Conservation (phyloP, 2,329 filamentous ascomycete species). For the Fusarium protoensiforme region DNA sequence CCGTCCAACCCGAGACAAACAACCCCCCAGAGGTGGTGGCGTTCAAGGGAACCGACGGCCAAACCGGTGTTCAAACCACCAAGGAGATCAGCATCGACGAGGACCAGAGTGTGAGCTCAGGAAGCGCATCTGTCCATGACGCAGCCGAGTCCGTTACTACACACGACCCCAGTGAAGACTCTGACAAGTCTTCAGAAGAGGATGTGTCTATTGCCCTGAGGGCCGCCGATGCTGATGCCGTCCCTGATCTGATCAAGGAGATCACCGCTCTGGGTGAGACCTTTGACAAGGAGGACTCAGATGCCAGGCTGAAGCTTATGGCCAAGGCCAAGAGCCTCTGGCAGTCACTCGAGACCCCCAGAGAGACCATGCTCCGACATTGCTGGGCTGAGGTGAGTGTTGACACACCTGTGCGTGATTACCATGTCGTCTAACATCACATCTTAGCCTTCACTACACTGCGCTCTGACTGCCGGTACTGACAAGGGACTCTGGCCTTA, state of each 20-base stretch:
- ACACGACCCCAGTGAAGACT: neutral
- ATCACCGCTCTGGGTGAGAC: conserved; percentile 3
- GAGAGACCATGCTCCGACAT: conserved; percentile 60
- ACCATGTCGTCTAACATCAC: neutral
- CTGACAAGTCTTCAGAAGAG: neutral
- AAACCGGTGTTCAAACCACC: neutral
- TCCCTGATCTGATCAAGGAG: conserved; percentile 23
- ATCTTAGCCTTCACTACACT: conserved; percentile 35
- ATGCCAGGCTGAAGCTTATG: conserved; percentile 46
- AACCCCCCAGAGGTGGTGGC: neutral
- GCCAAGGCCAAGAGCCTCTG: conserved; percentile 47
- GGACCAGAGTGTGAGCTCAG: neutral
- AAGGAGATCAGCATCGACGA: neutral
- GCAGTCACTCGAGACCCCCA: conserved; percentile 56
- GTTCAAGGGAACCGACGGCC: neutral
- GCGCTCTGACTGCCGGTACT: conserved; percentile 45
- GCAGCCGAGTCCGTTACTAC: neutral
- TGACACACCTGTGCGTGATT: neutral
- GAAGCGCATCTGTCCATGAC: neutral
- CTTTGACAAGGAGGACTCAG: conserved; percentile 11
- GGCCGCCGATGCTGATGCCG: conserved; percentile 16
- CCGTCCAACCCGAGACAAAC: neutral
- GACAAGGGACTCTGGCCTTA: conserved; percentile 51
- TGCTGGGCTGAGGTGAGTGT: conserved; percentile 54
- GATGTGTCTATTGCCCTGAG: conserved; percentile 26